Evolutionary conservation across 345 rosid genomes (phyloP).

Genomic region (Acer campestre): DNA sequence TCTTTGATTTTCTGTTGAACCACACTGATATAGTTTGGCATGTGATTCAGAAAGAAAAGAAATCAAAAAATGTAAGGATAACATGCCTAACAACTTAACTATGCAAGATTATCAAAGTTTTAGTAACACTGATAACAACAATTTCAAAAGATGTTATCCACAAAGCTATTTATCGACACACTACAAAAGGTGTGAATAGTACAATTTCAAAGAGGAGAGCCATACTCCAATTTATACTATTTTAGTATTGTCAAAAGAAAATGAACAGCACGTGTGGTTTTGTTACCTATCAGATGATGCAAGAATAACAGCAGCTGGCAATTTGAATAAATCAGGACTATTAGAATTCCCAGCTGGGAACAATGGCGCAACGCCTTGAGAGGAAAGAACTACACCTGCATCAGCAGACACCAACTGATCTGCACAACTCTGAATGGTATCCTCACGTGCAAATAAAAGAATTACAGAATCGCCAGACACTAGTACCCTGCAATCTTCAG

Average conservation of each 20-base stretch:
- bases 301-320: constrained; percentile 31
- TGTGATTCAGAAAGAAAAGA: too few species aligned
- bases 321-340: constrained; percentile 9
- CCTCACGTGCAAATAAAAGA: constrained; percentile 36
- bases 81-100: too few species aligned
- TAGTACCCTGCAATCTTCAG: constrained; percentile 22
- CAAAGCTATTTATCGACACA: too few species aligned
- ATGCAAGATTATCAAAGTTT: background rate
- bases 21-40: too few species aligned
- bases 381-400: constrained; percentile 33
- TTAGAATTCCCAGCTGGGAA: constrained; percentile 22
- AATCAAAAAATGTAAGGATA: too few species aligned
- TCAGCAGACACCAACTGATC: constrained; percentile 31
- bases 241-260: background rate
- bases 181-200: too few species aligned
- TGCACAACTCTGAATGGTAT: constrained; percentile 27
- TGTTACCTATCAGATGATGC: constrained; percentile 37
- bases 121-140: background rate
- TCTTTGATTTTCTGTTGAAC: too few species aligned
- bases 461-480: constrained; percentile 24
- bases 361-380: constrained; percentile 26
- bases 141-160: too few species aligned
- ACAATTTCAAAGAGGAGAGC: too few species aligned
- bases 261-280: background rate
- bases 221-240: background rate